Percentiles rank a stretch among this genome's conserved stretches.
phyloP scores from a whole-genome alignment of 768 basidiomycete genomes.

The Fomitopsis pulvina region DNA sequence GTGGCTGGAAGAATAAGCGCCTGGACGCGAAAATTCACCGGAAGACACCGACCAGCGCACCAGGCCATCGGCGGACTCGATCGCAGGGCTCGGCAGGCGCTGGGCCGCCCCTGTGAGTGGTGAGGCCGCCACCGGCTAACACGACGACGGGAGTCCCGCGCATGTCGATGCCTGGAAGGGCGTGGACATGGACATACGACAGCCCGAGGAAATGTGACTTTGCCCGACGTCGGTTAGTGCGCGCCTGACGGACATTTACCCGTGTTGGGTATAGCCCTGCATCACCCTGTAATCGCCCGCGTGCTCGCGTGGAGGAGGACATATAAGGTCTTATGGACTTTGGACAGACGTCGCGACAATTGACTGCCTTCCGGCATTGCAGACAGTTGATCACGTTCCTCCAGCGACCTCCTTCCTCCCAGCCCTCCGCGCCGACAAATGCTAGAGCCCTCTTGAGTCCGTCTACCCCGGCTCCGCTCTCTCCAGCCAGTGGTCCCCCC shows the following conservation, averaged over 20 bases:
- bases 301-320: constrained; percentile 2
- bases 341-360: background rate
- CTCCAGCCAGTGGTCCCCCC: background rate
- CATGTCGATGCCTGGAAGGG: background rate
- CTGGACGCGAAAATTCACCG: constrained; percentile 5
- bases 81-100: background rate
- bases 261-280: constrained; percentile 1
- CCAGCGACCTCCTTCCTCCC: background rate
- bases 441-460: background rate
- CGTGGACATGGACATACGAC: background rate
- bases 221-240: background rate
- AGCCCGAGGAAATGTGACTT: background rate
- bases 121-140: background rate
- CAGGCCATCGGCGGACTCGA: background rate
- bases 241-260: background rate
- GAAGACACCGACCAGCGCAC: background rate
- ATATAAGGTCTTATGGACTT: constrained; percentile 6
- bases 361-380: background rate
- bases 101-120: background rate
- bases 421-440: constrained; percentile 3
- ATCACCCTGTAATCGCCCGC: background rate
- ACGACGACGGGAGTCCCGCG: background rate
- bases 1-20: background rate
- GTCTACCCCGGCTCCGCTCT: constrained; percentile 1
- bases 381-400: constrained; percentile 5